Evolutionary conservation across 2,329 filamentous ascomycete species (phyloP).

Genomic region (Fusarium mundagurra): DNA sequence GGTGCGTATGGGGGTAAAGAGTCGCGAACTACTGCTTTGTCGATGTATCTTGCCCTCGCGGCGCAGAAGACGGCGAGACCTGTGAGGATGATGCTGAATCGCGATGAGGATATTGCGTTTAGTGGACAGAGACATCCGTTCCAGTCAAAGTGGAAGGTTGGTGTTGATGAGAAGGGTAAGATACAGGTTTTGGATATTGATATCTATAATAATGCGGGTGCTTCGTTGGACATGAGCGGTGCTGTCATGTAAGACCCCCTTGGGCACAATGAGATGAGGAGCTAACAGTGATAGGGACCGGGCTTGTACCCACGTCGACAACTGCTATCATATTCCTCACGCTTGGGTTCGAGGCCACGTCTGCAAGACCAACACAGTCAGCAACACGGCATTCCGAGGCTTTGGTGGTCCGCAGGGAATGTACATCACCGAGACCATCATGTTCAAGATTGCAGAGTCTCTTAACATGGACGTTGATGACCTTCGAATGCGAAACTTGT

Average conservation of each 20-base stretch:
- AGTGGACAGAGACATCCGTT: neutral
- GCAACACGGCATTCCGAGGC: neutral
- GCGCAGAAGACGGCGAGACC: neutral
- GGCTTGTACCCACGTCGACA: neutral
- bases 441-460: neutral
- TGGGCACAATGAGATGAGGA: accelerated
- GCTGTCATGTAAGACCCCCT: neutral
- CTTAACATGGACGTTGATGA: neutral
- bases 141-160: neutral
- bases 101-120: neutral
- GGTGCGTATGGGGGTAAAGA: neutral
- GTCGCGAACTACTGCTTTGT: neutral
- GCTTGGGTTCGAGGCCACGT: neutral
- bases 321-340: neutral
- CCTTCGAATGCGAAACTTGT: neutral
- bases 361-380: neutral
- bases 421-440: neutral
- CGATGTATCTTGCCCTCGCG: neutral
- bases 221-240: neutral
- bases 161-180: neutral
- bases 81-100: conserved; percentile 1
- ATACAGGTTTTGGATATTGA: neutral
- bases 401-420: neutral
- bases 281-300: neutral
- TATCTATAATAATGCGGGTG: neutral